Conservation (phyloP, 345 rosid species). For the Barbarea vulgaris region DNA sequence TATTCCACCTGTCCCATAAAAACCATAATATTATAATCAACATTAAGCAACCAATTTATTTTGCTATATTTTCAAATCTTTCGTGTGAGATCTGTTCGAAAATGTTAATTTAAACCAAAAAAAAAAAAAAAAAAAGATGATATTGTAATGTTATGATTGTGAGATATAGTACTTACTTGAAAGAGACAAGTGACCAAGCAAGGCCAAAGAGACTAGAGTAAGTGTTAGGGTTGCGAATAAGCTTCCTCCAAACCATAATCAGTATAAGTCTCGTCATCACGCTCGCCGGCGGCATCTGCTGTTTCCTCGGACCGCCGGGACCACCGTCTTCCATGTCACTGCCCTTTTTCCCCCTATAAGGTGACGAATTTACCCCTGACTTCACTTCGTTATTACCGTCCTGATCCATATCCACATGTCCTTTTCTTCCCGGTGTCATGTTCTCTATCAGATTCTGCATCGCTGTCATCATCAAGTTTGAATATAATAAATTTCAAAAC, state of each 20-base stretch:
- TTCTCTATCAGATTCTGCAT: constrained; percentile 65
- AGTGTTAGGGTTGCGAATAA: constrained; percentile 75
- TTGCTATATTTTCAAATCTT: too few species aligned
- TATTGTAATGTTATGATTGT: neutral
- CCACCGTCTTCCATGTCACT: constrained; percentile 46
- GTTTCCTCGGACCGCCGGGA: constrained; percentile 47
- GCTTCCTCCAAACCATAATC: constrained; percentile 82
- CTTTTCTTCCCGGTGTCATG: constrained; percentile 57
- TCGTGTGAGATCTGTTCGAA: neutral
- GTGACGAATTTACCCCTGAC: constrained; percentile 50
- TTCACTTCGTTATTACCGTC: constrained; percentile 53
- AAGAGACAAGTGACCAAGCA: constrained; percentile 70
- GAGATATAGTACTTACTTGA: constrained; percentile 42
- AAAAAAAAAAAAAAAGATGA: neutral
- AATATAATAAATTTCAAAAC: neutral
- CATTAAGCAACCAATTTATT: neutral
- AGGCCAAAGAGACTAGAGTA: constrained; percentile 70
- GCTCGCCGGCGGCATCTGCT: constrained; percentile 73
- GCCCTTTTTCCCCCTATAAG: constrained; percentile 49
- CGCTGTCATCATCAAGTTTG: constrained; percentile 43
- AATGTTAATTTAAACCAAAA: neutral
- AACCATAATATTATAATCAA: neutral
- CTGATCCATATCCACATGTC: constrained; percentile 49
- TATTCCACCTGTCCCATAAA: constrained; percentile 56
- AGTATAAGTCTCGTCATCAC: constrained; percentile 74